Base-by-base conservation (phyloP, 2,329 filamentous ascomycete species). In the Acarospora socialis region DNA sequence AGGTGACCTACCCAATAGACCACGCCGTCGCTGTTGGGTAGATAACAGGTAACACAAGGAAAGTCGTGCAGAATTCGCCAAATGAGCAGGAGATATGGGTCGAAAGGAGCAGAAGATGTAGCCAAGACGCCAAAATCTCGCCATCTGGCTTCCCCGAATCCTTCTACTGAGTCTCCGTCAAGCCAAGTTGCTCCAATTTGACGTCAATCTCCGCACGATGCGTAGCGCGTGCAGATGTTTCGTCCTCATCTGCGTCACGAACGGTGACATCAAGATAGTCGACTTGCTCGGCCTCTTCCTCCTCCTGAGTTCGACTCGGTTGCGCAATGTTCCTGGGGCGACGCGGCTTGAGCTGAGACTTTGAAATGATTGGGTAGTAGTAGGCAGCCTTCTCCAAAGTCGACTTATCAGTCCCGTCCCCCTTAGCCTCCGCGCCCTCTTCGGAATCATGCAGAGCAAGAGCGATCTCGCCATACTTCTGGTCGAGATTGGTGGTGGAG, bases 321-420 rank as follows among this genome's bases (percentile, higher is more conserved):
- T 59, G 53, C 6, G 56, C 53, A 28, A 59, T 57, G 20, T 54
- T 58, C 31, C 56, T 58, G 32, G 56, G 52, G 16, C 57, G 52
- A 35, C 63, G 60, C 4, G 61, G 60, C 49, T 65, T 68, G 28
- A 77, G 56, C 14, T 59, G 60, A n/a, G 65, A 66, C 46, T 66
- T 65, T 45, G 66, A 63, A 13, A 65, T 51, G 33, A 77, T 66
- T 0, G 71, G 70, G 39, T 76, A 76, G 48, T 71, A 72, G 49
- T 73, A 77, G 9, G 72, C 72, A 1, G 59, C 71, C 45, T 66
- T 67, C 36, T 55, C 59, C 13, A 48, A 42, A 12, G 20, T 17
- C 17, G 23, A 7, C 18, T 26, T 21, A 10, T 35, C 42, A 21
- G 35, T 21, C 10, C 37, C 22, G 15, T 36, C 28, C 25, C 42